Evolutionary conservation across 192 early-diverging fungal species (phyloP).

Genomic region (Coemansia asiatica): DNA sequence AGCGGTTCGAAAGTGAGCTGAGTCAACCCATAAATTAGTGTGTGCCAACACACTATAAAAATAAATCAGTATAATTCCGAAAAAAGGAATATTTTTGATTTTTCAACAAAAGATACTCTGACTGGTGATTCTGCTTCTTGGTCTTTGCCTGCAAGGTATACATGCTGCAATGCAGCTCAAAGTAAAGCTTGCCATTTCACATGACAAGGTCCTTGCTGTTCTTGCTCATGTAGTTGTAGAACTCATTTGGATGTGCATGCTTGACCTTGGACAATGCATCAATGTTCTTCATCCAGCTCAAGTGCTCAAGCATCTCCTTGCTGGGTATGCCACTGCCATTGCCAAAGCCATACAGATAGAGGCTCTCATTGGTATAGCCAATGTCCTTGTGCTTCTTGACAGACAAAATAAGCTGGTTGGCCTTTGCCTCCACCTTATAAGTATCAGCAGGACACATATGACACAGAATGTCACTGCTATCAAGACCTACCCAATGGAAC

Average conservation of each 20-base stretch:
- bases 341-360: constrained; percentile 93
- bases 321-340: constrained; percentile 94
- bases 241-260: constrained; percentile 74
- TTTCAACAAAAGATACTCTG: no score
- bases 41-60: no score
- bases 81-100: no score
- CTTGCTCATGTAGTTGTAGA: constrained; percentile 80
- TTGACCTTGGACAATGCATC: constrained; percentile 75
- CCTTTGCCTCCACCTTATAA: constrained; percentile 65
- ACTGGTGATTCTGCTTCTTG: constrained; percentile 84
- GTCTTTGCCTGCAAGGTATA: constrained; percentile 89
- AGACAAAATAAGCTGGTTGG: constrained; percentile 60
- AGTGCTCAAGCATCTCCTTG: constrained; percentile 79
- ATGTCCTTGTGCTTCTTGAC: constrained; percentile 88
- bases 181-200: constrained; percentile 98
- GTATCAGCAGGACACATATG: constrained; percentile 94
- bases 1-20: no score
- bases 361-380: constrained; percentile 77
- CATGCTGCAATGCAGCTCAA: constrained; percentile 97
- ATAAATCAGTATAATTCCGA: no score
- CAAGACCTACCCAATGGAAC: constrained; percentile 90
- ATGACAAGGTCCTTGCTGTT: constrained; percentile 66
- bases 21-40: no score
- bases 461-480: constrained; percentile 79
- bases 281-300: constrained; percentile 71